Base-by-base conservation (phyloP, 1,139 yeast genomes). In the Suhomyces ambrosiae region DNA sequence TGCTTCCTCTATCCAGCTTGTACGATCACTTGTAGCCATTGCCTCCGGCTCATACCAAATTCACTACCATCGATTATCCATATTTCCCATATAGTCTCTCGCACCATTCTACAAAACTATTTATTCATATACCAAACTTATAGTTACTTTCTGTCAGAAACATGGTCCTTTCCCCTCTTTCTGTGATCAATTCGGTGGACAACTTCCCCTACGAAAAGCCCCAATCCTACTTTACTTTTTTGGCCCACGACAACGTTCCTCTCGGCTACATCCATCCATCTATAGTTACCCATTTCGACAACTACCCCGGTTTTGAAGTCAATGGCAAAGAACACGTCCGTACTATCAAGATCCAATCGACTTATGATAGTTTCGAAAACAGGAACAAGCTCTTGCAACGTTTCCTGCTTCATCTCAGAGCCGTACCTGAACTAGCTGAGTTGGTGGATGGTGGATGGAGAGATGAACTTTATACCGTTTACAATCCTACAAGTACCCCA, bases 391-490 rank as follows among this genome's bases (percentile, higher is more conserved):
- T 71, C 1, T 63, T 86, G 41, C 72, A 62, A 0, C 42, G 46
- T 9, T 49, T 83, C 2, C 83, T 80, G 1, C 30, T 32, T 0
- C 36, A 49, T 10, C 76, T 86, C 77, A 65, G 72, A 28, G 45
- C 54, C 0, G 27, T 49, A 1, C 53, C 60, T 1, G 52, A 51
- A 10, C 76, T 80, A 40, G 65, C 65, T 2, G 68, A 71, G 1
- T 60, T 79, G 4, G 56, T 71, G 40, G 53, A 54, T 19, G 64
- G 72, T 39, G 96, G 96, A 3, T 92, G 98, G 98, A 73, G 98
- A 54, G 61, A 86, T 56, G 98, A 92, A 61, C 69, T 79, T 27
- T 92, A 88, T 60, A 73, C 83, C 0, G 79, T 90, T 4, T 87
- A 82, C 61, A 72, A 75, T 41, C 80, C 84, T 0, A 50, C 65